Percentiles rank a stretch among this genome's conserved stretches.
These are phyloP conservation scores for Lasiodiplodia sp. DNA, from an alignment of 2,329 filamentous ascomycete species.

Conservation along the genomic window DNA sequence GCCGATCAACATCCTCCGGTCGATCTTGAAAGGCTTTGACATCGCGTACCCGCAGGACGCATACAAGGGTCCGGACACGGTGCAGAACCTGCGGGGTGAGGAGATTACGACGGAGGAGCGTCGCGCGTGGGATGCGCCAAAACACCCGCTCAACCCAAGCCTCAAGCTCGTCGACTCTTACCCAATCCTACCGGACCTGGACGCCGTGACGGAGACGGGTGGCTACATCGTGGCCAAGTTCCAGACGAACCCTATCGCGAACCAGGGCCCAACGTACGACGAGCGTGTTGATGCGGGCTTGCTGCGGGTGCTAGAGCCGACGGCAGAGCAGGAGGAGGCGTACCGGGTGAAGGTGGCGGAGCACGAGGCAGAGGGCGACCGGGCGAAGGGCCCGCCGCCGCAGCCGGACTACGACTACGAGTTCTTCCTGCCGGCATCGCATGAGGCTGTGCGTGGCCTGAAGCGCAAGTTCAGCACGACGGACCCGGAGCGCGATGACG, in stretches of 20 bases:
- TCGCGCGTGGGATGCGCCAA: conserved; percentile 66
- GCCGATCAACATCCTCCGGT: conserved; percentile 66
- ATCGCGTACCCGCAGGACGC: conserved; percentile 69
- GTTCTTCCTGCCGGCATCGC: conserved; percentile 63
- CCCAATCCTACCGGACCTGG: conserved; percentile 67
- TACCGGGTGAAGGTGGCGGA: conserved; percentile 38
- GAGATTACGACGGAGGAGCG: conserved; percentile 61
- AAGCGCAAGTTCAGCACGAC: conserved; percentile 65
- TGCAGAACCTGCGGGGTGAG: conserved; percentile 61
- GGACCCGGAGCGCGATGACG: conserved; percentile 59
- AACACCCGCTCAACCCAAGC: conserved; percentile 65
- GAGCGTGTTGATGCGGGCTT: conserved; percentile 66
- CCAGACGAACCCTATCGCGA: conserved; percentile 63
- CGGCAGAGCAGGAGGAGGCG: conserved; percentile 53
- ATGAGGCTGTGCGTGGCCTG: conserved; percentile 57
- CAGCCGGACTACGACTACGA: conserved; percentile 67
- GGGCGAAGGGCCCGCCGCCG: conserved; percentile 51
- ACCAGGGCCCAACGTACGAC: conserved; percentile 59
- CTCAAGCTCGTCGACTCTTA: conserved; percentile 66
- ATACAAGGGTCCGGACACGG: conserved; percentile 71
- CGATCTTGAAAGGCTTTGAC: conserved; percentile 70
- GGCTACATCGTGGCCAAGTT: conserved; percentile 69
- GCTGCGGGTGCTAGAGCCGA: conserved; percentile 57
- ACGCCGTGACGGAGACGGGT: conserved; percentile 65
- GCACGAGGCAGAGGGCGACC: conserved; percentile 52